Conservation (phyloP, 805 yeast genomes). For the Cyberlindnera saturnus region DNA sequence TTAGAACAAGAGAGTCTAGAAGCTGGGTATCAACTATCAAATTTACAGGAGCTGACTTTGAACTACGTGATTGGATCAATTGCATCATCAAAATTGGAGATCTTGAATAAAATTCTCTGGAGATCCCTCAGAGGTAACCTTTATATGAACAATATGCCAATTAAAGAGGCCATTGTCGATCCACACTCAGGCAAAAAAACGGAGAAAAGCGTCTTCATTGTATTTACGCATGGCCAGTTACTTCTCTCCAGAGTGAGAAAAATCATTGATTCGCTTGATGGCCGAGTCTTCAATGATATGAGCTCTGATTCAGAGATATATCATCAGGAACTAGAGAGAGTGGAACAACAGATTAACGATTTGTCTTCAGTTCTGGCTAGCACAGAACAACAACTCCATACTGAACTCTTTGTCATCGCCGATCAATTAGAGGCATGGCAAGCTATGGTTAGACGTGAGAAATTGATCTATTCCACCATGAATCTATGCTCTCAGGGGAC, state of each 20-base stretch:
- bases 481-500: slow-evolving; percentile 77
- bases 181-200: slow-evolving; percentile 47
- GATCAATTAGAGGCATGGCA: slow-evolving; percentile 74
- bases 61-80: slow-evolving; percentile 66
- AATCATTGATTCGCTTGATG: slow-evolving; percentile 88
- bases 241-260: slow-evolving; percentile 67
- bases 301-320: slow-evolving; percentile 33
- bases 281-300: slow-evolving; percentile 56
- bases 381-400: slow-evolving; percentile 60
- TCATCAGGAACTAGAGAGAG: slow-evolving; percentile 22
- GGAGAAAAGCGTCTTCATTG: slow-evolving; percentile 76
- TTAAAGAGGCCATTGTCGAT: slow-evolving; percentile 65
- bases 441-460: slow-evolving; percentile 65
- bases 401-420: slow-evolving; percentile 77
- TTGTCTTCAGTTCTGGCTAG: slow-evolving; percentile 55
- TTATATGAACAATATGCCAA: slow-evolving; percentile 66
- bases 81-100: slow-evolving; percentile 57
- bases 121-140: slow-evolving; percentile 90
- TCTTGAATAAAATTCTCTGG: slow-evolving; percentile 83
- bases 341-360: slow-evolving; percentile 28
- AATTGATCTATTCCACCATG: slow-evolving; percentile 72
- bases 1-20: slow-evolving; percentile 32
- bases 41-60: slow-evolving; percentile 19
- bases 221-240: slow-evolving; percentile 85
- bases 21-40: slow-evolving; percentile 25